phyloP scores from a whole-genome alignment of 441 rosid species.

The Adansonia madagascariensis region DNA sequence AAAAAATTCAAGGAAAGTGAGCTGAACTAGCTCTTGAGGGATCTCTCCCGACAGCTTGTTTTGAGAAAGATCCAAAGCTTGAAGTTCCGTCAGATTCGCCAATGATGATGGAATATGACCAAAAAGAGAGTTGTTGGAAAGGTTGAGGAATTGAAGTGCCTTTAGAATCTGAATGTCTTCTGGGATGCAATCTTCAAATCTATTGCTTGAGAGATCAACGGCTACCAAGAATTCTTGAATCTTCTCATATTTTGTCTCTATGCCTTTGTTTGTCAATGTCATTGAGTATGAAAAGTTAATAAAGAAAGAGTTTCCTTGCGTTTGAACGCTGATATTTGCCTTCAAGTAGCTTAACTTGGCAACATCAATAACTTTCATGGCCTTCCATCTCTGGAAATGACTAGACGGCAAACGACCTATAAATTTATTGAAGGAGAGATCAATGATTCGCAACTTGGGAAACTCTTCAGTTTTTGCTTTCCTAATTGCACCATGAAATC shows the following conservation, averaged over 20 bases:
- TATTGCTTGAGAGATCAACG: constrained; percentile 34
- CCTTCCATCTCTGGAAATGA: constrained; percentile 25
- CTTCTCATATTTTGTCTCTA: constrained; percentile 1
- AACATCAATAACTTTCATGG: neutral
- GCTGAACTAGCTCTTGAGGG: neutral
- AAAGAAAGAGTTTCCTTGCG: neutral
- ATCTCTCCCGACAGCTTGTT: constrained; percentile 20
- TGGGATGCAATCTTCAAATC: constrained; percentile 22
- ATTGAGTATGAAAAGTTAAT: neutral
- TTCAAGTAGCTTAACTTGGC: neutral
- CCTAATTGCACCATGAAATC: constrained; percentile 22
- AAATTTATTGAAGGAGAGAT: constrained; percentile 11
- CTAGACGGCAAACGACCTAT: constrained; percentile 16
- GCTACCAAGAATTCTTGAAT: constrained; percentile 12
- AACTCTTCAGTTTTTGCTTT: neutral
- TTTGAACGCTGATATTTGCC: neutral
- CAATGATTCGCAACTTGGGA: constrained; percentile 15
- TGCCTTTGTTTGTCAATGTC: constrained; percentile 24
- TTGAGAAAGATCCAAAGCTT: constrained; percentile 16
- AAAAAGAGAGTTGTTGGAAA: constrained; percentile 20
- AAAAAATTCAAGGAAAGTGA: neutral
- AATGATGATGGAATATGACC: constrained; percentile 24
- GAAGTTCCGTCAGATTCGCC: neutral
- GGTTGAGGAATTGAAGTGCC: constrained; percentile 17
- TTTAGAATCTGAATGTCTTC: constrained; percentile 6